Evolutionary conservation across 202 grass and related monocot genomes (phyloP).

Genomic region (Zoysia matrella): DNA sequence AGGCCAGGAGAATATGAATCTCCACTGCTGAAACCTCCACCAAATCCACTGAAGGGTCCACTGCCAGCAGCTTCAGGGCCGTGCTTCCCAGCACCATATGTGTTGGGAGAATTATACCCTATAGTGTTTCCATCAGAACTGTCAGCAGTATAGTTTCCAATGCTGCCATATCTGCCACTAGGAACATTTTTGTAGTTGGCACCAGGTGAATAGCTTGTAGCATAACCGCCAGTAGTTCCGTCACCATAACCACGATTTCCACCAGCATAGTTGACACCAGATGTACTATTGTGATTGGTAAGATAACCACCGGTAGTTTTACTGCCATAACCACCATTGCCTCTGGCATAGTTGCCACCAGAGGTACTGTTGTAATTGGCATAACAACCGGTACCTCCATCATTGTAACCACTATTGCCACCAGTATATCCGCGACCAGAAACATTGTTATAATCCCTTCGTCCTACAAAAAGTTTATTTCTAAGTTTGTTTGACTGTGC

Average conservation of each 20-base stretch:
- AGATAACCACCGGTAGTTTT: not conserved
- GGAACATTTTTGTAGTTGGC: conserved; percentile 10
- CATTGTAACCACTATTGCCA: not conserved
- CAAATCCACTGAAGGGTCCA: conserved; percentile 2
- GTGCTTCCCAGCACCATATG: conserved; percentile 13
- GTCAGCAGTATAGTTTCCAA: not conserved
- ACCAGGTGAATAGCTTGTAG: conserved; percentile 21
- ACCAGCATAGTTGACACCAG: conserved; percentile 1
- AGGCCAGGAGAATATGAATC: not conserved
- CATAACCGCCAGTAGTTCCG: conserved; percentile 4
- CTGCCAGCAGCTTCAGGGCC: not conserved
- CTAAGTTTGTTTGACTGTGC: no score
- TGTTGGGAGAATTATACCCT: conserved; percentile 19
- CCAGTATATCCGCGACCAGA: not conserved
- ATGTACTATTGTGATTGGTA: conserved; percentile 21
- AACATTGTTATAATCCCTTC: not conserved
- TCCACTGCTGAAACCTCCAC: conserved; percentile 7
- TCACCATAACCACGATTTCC: not conserved
- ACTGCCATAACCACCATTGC: conserved; percentile 6
- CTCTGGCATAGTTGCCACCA: conserved; percentile 4
- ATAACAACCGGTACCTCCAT: not conserved
- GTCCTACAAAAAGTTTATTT: no score
- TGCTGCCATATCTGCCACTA: conserved; percentile 1
- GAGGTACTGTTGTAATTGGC: conserved; percentile 14
- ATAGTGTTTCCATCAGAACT: conserved; percentile 5